Base-by-base conservation (phyloP, 2,329 filamentous ascomycete species). In the Boeremia lycopersici region DNA sequence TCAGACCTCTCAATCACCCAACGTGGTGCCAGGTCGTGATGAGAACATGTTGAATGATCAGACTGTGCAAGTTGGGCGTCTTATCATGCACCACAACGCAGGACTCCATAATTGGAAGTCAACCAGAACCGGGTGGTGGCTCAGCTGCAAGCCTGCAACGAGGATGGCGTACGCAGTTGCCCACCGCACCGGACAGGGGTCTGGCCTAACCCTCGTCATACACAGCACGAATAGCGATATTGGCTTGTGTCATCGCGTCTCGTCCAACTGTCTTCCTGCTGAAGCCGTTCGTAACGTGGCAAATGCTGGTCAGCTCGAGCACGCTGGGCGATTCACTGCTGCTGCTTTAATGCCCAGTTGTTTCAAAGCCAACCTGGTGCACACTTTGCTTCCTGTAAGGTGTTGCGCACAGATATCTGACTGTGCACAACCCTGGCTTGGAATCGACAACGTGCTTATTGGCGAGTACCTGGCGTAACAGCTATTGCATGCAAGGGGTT, bases 241-340 rank as follows among this genome's bases (percentile, higher is more conserved):
- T 65, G 60, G 51, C 52, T 64, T 64, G 61, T 69, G 66, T 65
- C 65, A 69, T 65, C 43, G 59, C 60, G 62, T 55, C 51, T 50
- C 29, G 19, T 58, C 26, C 36, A 61, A 52, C 43, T 50, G 48
- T 56, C 56, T 39, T 50, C 41, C 44, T 49, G 56, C 49, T 52
- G 51, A 52, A 31, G 31, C 48, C 40, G 30, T 42, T 29, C 36
- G 42, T 57, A 60, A 54, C 61, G 64, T 65, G 63, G 64, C 64
- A 52, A 62, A 42, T 29, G 53, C 58, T 68, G 59, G 61, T 57
- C 55, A 50, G 47, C 41, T 49, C 17, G 47, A 48, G 53, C 48
- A 51, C 48, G 48, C 19, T 51, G 41, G 41, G 25, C 53, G 25
- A 40, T 53, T 43, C n/a, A 45, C 47, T 33, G 44, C 45, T 46